Evolutionary conservation across 192 early-diverging fungal species (phyloP), one percentile per base, ranked within the genome.

Genomic region (Coemansia sp.): DNA sequence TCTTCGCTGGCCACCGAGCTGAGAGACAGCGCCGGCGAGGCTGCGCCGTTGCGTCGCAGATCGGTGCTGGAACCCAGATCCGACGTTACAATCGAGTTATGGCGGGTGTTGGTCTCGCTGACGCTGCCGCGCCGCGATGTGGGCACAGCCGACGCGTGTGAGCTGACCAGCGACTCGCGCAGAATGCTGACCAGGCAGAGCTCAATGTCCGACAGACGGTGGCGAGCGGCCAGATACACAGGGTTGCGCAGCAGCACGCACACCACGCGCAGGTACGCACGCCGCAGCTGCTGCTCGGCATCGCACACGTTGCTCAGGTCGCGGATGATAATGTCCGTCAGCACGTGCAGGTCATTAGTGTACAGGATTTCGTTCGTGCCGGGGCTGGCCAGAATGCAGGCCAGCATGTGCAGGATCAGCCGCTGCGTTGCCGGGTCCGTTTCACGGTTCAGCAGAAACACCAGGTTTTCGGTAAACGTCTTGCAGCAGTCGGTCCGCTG

Each of bases 401-500:
- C 81, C 30, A 97, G 66, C 53, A 93, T 85, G 48, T 89, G 84
- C 28, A 93, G 71, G 42, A 92, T 85, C 18, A 80, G 60, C 21
- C 61, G 33, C 40, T 73, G 70, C 0, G 77, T 73, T 5, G 66
- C 49, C 0, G 71, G 69, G 63, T 73, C 84, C 82, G 93, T 87
- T 23, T 90, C 87, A 27, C 95, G 87, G 69, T 97, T 97, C 54
- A 97, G 76, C 73, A 97, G 87, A 66, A 97, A 93, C 47, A 97
- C 87, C 19, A 97, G 63, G 62, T 93, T 97, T 31, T 91, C 93
- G 6, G 87, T 81, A 61, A 97, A 89, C 12, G 91, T 94, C 47
- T 89, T 91, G 64, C 88, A 82, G 44, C 77, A 65, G 43, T 73
- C 67, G 10, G 58, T 54, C 14, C 77, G 66, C 28, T 58, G 54